Base-by-base conservation (phyloP, 306 rosid species). In the Luffa acutangula region DNA sequence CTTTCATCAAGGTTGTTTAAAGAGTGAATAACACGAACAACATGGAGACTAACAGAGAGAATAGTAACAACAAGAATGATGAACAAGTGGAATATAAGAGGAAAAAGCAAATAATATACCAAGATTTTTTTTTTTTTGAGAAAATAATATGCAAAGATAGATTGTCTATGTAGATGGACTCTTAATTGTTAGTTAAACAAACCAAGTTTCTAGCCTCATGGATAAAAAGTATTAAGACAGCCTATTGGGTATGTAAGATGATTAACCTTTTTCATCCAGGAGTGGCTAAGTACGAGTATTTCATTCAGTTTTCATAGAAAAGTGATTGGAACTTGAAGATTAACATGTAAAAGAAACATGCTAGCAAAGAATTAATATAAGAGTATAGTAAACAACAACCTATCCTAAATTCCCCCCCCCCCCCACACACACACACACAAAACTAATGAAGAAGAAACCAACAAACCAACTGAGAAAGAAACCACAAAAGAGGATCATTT, bases 221-320 rank as follows among this genome's bases (percentile, higher is more conserved):
- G 52, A 43, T 20, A 41, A 63, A 42, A 67, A 8, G 15, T 9
- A 42, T 67, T 67, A 20, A 67, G 42, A 14, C 31, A n/a, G 14
- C 18, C 17, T 41, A 42, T 42, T 5, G 31, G 18, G 10, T 9
- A 67, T 67, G 9, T n/a, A 41, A 67, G 88, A 79, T 17, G 83
- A 71, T 25, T 25, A 25, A 25, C 31, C 80, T 85, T 81, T 78
- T 85, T 95, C 93, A 89, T 92, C 92, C 85, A 87, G 6, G 95
- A 87, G 77, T 86, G 86, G 78, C 83, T 89, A 33, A 90, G 86
- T 67, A 77, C 83, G 54, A 85, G 89, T 87, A 87, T 83, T 83
- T 94, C 97, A 82, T 90, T 97, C 20, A 95, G 92, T 80, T 96
- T 92, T 80, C 86, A 92, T 45, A 94, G 83, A 7, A 97, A 97